These are phyloP conservation scores for Aspergillus awamori DNA, from an alignment of 2,329 filamentous ascomycete genomes.

Conservation along the genomic window DNA sequence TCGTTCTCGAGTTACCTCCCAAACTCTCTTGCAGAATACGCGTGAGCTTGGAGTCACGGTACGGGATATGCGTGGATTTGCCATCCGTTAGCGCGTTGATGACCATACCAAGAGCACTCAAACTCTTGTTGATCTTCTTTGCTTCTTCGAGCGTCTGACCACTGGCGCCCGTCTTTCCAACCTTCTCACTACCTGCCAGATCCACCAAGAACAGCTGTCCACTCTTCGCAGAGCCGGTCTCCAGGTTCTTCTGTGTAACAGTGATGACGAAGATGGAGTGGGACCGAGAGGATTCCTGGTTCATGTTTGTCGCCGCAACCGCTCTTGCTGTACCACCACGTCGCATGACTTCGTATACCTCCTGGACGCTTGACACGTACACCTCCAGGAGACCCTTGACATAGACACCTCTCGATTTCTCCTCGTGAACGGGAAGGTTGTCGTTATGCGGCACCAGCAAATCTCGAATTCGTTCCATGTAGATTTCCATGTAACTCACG, in stretches of 20 bases:
- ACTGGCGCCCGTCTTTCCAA: slow-evolving; percentile 96
- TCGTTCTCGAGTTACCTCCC: slow-evolving; percentile 97
- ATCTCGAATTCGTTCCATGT: slow-evolving; percentile 98
- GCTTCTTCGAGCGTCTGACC: slow-evolving; percentile 97
- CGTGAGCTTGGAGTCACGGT: slow-evolving; percentile 96
- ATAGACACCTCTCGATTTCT: slow-evolving; percentile 93
- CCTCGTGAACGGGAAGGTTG: slow-evolving; percentile 96
- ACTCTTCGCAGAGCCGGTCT: slow-evolving; percentile 93
- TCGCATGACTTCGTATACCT: slow-evolving; percentile 96
- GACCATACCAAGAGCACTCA: slow-evolving; percentile 97
- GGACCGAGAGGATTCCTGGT: slow-evolving; percentile 95
- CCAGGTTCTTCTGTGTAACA: slow-evolving; percentile 95
- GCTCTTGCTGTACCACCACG: slow-evolving; percentile 85
- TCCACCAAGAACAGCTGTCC: slow-evolving; percentile 97
- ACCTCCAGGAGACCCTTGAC: slow-evolving; percentile 94
- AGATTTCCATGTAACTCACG: slow-evolving; percentile 99
- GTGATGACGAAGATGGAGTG: slow-evolving; percentile 98
- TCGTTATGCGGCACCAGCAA: slow-evolving; percentile 89
- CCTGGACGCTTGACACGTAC: slow-evolving; percentile 91
- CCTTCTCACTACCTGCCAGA: slow-evolving; percentile 97
- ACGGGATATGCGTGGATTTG: slow-evolving; percentile 94
- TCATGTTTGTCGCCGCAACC: slow-evolving; percentile 99
- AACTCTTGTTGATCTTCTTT: slow-evolving; percentile 99
- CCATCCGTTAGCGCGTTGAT: slow-evolving; percentile 97
- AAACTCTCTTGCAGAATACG: slow-evolving; percentile 95